Percentiles rank a stretch among this genome's conserved stretches.
Conservation (phyloP, 257 asterid species). For the Plantago major region DNA sequence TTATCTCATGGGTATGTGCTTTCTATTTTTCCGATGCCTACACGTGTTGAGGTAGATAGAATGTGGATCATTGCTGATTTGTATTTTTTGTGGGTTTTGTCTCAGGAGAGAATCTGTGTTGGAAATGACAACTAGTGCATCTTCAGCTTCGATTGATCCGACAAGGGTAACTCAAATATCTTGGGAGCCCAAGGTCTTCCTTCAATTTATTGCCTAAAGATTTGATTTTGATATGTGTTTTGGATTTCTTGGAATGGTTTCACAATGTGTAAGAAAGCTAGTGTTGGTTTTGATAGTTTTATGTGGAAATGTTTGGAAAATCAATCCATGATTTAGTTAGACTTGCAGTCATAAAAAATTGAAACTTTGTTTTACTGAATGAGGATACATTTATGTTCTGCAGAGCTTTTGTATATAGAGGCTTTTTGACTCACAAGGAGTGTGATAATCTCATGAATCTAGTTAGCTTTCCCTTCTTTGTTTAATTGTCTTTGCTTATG, state of each 20-base stretch:
- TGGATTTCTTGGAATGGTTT: neutral
- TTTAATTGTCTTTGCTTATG: neutral
- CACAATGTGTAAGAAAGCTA: no score
- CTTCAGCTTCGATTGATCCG: constrained; percentile 46
- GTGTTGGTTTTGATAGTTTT: no score
- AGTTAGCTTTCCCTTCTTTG: constrained; percentile 31
- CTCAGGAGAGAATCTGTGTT: constrained; percentile 34
- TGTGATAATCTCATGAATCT: constrained; percentile 60
- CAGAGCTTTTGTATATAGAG: constrained; percentile 61
- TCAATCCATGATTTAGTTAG: no score
- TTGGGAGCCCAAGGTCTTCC: constrained; percentile 56
- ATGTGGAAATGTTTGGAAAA: no score
- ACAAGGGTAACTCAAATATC: constrained; percentile 62
- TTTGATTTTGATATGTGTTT: no score
- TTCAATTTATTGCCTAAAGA: no score
- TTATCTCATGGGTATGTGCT: constrained; percentile 27
- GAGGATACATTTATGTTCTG: constrained; percentile 5
- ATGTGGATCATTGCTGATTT: neutral
- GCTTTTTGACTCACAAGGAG: constrained; percentile 56
- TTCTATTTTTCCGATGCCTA: neutral
- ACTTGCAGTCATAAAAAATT: no score
- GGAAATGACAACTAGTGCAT: constrained; percentile 26
- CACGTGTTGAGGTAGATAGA: no score
- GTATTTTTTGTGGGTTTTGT: neutral
- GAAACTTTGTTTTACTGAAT: no score